A percentile compares a stretch with the other conserved stretches of the same genome.
phyloP scores from a whole-genome alignment of 805 yeast genomes.

The Priceomyces haplophilus region DNA sequence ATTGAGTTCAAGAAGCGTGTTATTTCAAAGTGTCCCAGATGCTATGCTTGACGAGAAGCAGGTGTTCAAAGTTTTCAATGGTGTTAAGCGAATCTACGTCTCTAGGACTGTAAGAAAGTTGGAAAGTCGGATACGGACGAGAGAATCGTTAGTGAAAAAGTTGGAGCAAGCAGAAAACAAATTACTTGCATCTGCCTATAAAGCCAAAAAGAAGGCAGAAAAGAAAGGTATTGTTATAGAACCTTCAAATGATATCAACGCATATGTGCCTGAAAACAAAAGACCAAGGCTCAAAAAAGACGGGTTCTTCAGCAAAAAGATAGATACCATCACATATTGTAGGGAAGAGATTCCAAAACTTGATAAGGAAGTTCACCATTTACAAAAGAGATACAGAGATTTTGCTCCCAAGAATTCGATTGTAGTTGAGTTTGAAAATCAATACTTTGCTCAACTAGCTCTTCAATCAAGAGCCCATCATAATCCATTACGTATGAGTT shows the following conservation, averaged over 20 bases:
- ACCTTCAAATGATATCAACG: slow-evolving; percentile 46
- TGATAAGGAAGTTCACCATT: slow-evolving; percentile 51
- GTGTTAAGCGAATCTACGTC: slow-evolving; percentile 79
- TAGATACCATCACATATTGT: slow-evolving; percentile 60
- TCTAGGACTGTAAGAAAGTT: slow-evolving; percentile 63
- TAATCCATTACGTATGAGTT: slow-evolving; percentile 59
- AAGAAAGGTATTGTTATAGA: slow-evolving; percentile 56
- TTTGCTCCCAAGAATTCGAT: slow-evolving; percentile 71
- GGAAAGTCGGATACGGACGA: slow-evolving; percentile 51
- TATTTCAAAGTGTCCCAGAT: slow-evolving; percentile 81
- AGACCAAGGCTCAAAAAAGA: slow-evolving; percentile 56
- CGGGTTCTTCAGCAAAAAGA: slow-evolving; percentile 49
- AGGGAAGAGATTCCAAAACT: slow-evolving; percentile 54
- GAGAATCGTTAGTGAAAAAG: slow-evolving; percentile 56
- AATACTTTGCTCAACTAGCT: slow-evolving; percentile 73
- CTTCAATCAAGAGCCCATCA: slow-evolving; percentile 62
- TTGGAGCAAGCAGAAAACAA: slow-evolving; percentile 67
- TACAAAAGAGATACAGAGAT: slow-evolving; percentile 50
- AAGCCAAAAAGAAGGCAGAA: slow-evolving; percentile 58
- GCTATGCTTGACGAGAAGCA: slow-evolving; percentile 68
- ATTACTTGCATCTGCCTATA: slow-evolving; percentile 60
- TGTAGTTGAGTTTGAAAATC: slow-evolving; percentile 75
- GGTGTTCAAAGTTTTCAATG: slow-evolving; percentile 71
- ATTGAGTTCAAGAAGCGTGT: slow-evolving; percentile 74
- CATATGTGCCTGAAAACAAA: slow-evolving; percentile 62